Evolutionary conservation across 441 rosid genomes (phyloP).

Genomic region (Croton setiger): DNA sequence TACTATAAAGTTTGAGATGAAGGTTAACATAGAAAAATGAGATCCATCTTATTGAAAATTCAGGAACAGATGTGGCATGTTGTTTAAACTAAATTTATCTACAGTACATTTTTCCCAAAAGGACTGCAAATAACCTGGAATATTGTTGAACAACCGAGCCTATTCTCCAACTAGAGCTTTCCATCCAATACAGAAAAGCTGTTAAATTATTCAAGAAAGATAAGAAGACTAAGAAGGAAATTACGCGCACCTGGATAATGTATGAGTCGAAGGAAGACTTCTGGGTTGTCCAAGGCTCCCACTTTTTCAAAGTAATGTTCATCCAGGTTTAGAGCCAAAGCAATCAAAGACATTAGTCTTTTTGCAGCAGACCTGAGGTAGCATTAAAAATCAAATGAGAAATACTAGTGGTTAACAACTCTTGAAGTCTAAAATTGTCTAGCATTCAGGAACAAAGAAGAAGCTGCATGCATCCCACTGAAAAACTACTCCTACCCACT

Average conservation of each 20-base stretch:
- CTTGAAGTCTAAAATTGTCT: not conserved
- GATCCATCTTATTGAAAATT: not conserved
- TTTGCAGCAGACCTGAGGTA: slow-evolving; percentile 51
- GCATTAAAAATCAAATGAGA: slow-evolving; percentile 11
- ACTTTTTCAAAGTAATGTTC: slow-evolving; percentile 58
- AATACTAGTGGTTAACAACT: not conserved
- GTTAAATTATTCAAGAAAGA: not conserved
- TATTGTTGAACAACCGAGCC: not conserved
- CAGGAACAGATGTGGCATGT: slow-evolving; percentile 2
- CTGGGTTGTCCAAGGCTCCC: slow-evolving; percentile 55
- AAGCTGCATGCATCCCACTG: not conserved
- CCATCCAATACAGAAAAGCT: not conserved
- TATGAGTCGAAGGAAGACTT: slow-evolving; percentile 55
- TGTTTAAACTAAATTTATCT: not conserved
- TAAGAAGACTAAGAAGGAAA: not conserved
- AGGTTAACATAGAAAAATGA: not conserved
- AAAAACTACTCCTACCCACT: not conserved
- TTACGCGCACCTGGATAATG: slow-evolving; percentile 63
- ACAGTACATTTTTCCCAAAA: not conserved
- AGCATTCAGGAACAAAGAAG: not conserved
- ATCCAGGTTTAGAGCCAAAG: slow-evolving; percentile 67
- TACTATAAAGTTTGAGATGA: not conserved
- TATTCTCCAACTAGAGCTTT: not conserved
- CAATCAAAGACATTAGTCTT: slow-evolving; percentile 54
- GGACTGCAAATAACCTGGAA: not conserved